Conservation (phyloP, 2,329 filamentous ascomycete genomes). For the Beauveria bassiana region DNA sequence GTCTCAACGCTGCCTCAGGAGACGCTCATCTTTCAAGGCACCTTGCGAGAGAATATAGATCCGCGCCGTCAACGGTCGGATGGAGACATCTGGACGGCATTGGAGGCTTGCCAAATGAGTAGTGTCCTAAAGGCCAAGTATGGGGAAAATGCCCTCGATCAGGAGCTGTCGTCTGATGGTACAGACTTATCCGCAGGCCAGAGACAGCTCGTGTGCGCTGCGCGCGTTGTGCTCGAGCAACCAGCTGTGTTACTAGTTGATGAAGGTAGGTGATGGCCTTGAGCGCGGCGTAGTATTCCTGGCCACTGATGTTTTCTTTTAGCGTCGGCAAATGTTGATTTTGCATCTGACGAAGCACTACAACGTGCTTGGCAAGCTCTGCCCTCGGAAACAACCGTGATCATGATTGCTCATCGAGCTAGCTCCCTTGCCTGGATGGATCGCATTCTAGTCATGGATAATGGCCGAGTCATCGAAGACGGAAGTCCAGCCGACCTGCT, state of each 20-base stretch:
- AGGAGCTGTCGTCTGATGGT: neutral
- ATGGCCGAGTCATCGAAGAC: conserved; percentile 2
- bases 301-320: neutral
- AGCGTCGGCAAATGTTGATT: conserved; percentile 10
- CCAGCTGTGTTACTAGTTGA: conserved; percentile 4
- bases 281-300: neutral
- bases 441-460: conserved; percentile 8
- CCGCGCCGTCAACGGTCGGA: neutral
- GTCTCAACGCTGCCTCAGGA: conserved; percentile 7
- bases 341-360: conserved; percentile 3
- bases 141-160: neutral
- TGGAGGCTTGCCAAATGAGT: conserved; percentile 1
- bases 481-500: neutral
- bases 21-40: conserved; percentile 3
- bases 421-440: conserved; percentile 11
- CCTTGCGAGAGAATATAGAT: conserved; percentile 7
- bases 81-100: neutral
- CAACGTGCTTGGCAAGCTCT: conserved; percentile 9
- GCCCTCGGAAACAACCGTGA: neutral
- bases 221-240: neutral
- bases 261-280: neutral
- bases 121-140: neutral
- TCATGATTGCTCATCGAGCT: conserved; percentile 2
- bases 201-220: conserved; percentile 7
- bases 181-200: conserved; percentile 9